phyloP scores from a whole-genome alignment of 2,329 filamentous ascomycete species.

The Fonsecaea erecta region DNA sequence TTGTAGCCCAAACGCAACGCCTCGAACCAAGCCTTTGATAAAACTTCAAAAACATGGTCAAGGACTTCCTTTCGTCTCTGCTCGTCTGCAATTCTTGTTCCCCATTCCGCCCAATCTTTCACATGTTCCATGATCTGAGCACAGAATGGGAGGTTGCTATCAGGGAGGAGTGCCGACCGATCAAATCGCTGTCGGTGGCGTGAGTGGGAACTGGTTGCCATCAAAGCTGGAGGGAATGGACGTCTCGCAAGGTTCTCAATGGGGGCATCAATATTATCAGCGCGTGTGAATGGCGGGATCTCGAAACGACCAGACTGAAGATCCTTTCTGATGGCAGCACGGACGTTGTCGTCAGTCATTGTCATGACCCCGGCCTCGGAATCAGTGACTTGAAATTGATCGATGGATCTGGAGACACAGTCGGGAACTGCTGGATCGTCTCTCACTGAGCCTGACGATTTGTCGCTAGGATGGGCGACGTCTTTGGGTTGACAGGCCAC shows the following conservation, averaged over 20 bases:
- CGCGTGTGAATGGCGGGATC: constrained; percentile 7
- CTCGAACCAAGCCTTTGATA: constrained; percentile 34
- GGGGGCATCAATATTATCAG: not conserved
- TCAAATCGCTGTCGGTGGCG: constrained; percentile 16
- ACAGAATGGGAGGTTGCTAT: constrained; percentile 28
- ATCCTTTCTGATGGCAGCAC: constrained; percentile 14
- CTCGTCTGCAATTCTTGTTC: constrained; percentile 28
- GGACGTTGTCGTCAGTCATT: not conserved
- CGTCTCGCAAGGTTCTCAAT: not conserved
- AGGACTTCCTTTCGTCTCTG: constrained; percentile 28
- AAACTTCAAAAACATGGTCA: constrained; percentile 28
- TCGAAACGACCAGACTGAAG: constrained; percentile 15
- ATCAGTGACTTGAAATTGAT: not conserved
- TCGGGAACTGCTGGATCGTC: not conserved
- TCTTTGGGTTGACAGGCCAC: not conserved
- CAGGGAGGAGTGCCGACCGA: constrained; percentile 18
- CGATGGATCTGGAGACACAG: not conserved
- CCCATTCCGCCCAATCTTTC: constrained; percentile 31
- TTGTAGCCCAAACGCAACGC: constrained; percentile 29
- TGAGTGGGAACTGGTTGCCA: not conserved
- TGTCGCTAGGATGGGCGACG: not conserved
- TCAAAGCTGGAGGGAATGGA: constrained; percentile 11
- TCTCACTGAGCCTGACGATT: not conserved
- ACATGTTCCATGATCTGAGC: constrained; percentile 30
- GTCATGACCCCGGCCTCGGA: not conserved